Evolutionary conservation across 2,329 filamentous ascomycete genomes (phyloP).

Genomic region (Epichloe amarillans): DNA sequence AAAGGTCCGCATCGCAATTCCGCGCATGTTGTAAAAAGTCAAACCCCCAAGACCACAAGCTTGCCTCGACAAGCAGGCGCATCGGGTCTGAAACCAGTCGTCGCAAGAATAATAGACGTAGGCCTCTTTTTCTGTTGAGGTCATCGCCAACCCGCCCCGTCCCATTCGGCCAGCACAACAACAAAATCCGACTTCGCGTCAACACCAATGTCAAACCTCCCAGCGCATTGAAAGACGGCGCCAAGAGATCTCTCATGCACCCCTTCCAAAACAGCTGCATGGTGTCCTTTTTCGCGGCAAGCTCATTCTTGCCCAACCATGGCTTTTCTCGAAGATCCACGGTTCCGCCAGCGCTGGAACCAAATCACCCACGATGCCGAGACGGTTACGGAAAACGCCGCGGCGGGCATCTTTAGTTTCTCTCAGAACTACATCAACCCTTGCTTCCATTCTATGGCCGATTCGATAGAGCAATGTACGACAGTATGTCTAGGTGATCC

Average conservation of each 20-base stretch:
- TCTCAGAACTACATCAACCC: conserved; percentile 75
- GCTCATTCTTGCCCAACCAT: conserved; percentile 21
- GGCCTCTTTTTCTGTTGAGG: not conserved
- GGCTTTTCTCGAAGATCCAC: conserved; percentile 64
- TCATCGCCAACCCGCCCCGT: not conserved
- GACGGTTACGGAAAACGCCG: conserved; percentile 80
- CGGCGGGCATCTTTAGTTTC: conserved; percentile 80
- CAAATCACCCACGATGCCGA: conserved; percentile 86
- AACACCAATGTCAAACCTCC: not conserved
- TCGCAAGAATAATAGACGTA: not conserved
- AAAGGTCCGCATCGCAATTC: not conserved
- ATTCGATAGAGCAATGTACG: conserved; percentile 59
- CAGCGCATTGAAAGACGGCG: not conserved
- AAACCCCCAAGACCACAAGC: not conserved
- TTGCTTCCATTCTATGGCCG: conserved; percentile 55
- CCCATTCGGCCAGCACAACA: not conserved
- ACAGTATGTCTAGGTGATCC: conserved; percentile 56
- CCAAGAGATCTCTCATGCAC: not conserved
- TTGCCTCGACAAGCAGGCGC: not conserved
- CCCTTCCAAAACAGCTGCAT: not conserved
- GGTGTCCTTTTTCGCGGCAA: conserved; percentile 1
- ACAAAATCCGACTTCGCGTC: not conserved
- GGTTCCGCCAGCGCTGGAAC: conserved; percentile 86
- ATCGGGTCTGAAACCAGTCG: not conserved
- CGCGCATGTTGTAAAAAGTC: not conserved